Base-by-base conservation (phyloP, 768 basidiomycete genomes). In the Kwoniella pini region DNA sequence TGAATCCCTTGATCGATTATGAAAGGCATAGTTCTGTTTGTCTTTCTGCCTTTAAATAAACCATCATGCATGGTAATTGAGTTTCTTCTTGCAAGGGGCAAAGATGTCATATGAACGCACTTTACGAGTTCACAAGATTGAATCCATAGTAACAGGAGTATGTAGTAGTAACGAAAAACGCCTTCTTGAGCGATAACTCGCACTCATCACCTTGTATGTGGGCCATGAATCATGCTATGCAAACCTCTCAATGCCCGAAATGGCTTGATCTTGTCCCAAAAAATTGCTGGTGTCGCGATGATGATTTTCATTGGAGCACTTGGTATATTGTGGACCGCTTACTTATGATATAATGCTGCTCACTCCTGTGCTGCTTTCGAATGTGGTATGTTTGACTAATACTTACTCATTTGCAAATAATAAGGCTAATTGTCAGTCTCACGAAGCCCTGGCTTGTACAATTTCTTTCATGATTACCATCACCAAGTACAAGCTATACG, bases 231-330 rank as follows among this genome's bases (percentile, higher is more conserved):
- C 45, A 39, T 72, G 43, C 40, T 74, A 4, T 74, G 70, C 72
- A 74, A 74, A 52, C 70, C 65, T n/a, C 57, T 74, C 50, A 68
- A 68, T 33, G 51, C 57, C 26, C 74, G n/a, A 75, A 39, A 45
- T 74, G 15, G 61, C 75, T 42, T 62, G 75, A 31, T 72, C 75
- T 5, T 50, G 57, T 46, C 52, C 72, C 43, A 76, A 76, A 63
- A 64, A 44, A 72, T 72, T 1, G 75, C 75, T 12, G 65, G 65
- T 0, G 42, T 71, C 4, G 72, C 75, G 2, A 54, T 76, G 33
- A 59, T 74, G 21, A 74, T 72, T 57, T 66, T 67, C 39, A 64
- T 76, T 44, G 75, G 72, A 4, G 72, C 70, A 22, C 61, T 44
- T 6, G 42, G 19, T 24, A 59, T 61, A 43, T 40, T 76, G 45